Percentiles rank a stretch among this genome's conserved stretches.
Conservation (phyloP, 441 rosid species). For the Populus tomentosa region DNA sequence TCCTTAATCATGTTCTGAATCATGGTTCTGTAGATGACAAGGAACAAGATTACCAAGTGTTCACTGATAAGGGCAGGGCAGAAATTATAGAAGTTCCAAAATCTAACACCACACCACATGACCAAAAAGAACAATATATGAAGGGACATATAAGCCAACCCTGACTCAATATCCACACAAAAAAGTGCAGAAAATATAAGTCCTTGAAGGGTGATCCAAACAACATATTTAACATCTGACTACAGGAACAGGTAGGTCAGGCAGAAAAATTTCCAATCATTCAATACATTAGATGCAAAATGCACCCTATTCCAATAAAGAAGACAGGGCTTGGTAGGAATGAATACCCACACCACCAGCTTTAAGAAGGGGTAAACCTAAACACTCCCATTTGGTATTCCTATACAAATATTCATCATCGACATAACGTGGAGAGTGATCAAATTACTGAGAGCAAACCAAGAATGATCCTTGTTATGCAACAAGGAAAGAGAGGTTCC, state of each 20-base stretch:
- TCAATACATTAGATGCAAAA: background rate
- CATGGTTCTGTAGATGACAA: conserved; percentile 57
- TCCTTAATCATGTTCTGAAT: conserved; percentile 78
- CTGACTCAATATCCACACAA: background rate
- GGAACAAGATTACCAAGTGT: background rate
- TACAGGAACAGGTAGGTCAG: background rate
- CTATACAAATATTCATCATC: background rate
- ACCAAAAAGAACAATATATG: background rate
- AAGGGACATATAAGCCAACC: background rate
- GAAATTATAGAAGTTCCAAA: background rate
- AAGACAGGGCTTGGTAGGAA: background rate
- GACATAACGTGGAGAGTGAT: background rate
- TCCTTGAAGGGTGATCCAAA: too few relatives aligned
- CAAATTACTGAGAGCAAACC: background rate
- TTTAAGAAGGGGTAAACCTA: background rate
- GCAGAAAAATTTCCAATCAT: background rate
- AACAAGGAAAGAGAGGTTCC: background rate
- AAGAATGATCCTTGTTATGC: background rate
- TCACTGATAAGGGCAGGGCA: background rate
- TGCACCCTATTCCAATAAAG: background rate
- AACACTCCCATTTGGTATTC: background rate
- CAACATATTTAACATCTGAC: background rate
- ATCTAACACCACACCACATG: background rate
- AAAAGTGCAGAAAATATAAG: too few relatives aligned
- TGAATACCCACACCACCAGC: background rate